Percentiles rank a stretch among this genome's conserved stretches.
These are phyloP conservation scores for Taphrina betulina DNA, from an alignment of 1,139 yeast genomes.

Conservation along the genomic window DNA sequence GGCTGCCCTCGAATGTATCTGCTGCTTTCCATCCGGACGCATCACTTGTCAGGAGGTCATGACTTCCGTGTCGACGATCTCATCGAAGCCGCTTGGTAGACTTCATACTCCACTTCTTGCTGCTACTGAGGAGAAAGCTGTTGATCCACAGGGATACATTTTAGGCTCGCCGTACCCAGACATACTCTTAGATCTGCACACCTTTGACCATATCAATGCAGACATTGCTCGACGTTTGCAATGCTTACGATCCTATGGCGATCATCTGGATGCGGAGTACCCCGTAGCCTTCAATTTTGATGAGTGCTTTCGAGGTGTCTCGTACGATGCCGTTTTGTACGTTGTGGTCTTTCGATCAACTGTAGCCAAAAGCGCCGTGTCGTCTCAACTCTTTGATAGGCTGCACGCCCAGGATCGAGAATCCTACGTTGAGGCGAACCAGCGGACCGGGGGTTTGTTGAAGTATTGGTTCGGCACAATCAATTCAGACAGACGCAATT, in stretches of 20 bases:
- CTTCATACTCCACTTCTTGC: too few relatives aligned
- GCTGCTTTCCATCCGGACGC: too few relatives aligned
- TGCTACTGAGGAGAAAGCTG: too few relatives aligned
- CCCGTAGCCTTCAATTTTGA: neutral
- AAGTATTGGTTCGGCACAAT: conserved; percentile 8
- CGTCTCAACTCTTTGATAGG: neutral
- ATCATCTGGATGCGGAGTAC: neutral
- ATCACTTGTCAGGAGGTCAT: too few relatives aligned
- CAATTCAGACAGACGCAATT: neutral
- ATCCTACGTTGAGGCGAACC: neutral
- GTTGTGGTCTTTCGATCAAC: conserved; percentile 2
- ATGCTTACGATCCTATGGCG: neutral
- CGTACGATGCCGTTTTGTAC: neutral
- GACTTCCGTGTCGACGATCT: too few relatives aligned
- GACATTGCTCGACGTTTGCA: neutral
- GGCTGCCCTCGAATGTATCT: too few relatives aligned
- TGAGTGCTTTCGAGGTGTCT: neutral
- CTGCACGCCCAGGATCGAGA: neutral
- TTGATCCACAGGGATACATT: too few relatives aligned
- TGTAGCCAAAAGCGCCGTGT: neutral
- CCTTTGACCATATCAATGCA: neutral
- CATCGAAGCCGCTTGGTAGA: too few relatives aligned
- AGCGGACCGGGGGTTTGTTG: neutral
- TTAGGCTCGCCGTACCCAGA: neutral
- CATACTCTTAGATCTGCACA: neutral